Evolutionary conservation across 2,329 filamentous ascomycete genomes (phyloP), one percentile per base, ranked within the genome.

Genomic region (Arthrobotrys megalospora): DNA sequence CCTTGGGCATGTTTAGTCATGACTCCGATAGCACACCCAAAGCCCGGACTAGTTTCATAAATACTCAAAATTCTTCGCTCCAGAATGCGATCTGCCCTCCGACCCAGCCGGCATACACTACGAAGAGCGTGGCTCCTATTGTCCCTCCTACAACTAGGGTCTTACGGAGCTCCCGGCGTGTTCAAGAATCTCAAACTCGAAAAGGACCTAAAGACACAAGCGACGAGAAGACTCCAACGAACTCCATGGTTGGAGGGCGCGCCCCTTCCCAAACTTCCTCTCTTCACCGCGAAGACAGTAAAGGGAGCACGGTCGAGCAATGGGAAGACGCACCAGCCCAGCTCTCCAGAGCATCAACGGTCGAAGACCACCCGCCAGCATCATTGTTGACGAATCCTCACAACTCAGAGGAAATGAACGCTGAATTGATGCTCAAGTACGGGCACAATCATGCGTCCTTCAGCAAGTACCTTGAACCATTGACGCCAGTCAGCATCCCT

Each of bases 21-120:
- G 73, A 77, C 36, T 77, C 73, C 32, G 73, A 77, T 62, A 77
- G 73, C 32, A 77, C 73, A 1, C 73, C 73, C 3, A 77, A 77
- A 28, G 73, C 64, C n/a, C 19, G 65, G 6, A 28, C 24, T 28
- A 77, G 73, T 36, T 77, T 77, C 36, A 19, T 77, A 12, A 68
- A 53, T 6, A 77, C 73, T 11, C 73, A 62, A 6, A 45, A 38
- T 14, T 77, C 73, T 8, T 76, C 72, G 5, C 67, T 77, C 32
- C 60, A 53, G 7, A 66, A 71, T 21, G 67, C 48, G 6, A 60
- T 60, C 10, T 60, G 36, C 21, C 55, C 55, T 24, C 36, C 19
- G n/a, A 43, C 55, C 12, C 55, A 60, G 21, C 55, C 55, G 4
- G 55, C 36, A 12, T 60, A 60, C 24, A 60, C 55, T 4, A 43